Conservation (phyloP, 1,284 basidiomycete species). For the Ustilago sp. region DNA sequence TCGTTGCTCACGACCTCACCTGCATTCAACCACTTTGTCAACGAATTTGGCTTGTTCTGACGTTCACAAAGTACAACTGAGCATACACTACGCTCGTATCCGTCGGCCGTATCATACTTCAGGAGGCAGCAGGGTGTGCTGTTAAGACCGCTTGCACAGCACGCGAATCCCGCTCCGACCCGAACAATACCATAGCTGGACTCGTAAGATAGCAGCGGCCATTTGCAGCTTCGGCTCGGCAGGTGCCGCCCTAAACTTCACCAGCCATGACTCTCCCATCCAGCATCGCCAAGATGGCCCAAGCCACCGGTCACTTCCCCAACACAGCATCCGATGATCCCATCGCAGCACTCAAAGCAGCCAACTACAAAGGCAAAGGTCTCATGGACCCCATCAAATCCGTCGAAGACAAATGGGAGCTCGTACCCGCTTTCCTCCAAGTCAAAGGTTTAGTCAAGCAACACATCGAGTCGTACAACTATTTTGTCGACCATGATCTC, state of each 20-base stretch:
- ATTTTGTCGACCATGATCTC: conserved; percentile 86
- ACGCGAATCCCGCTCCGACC: neutral
- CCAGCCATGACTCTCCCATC: conserved; percentile 37
- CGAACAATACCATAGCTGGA: neutral
- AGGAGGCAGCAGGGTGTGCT: too few relatives aligned
- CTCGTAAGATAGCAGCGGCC: conserved; percentile 3
- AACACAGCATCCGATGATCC: conserved; percentile 28
- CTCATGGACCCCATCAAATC: conserved; percentile 72
- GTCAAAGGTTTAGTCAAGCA: conserved; percentile 77
- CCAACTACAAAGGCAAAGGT: conserved; percentile 68
- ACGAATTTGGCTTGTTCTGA: too few relatives aligned
- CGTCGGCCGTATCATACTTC: too few relatives aligned
- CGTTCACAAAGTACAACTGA: neutral
- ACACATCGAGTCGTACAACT: conserved; percentile 99
- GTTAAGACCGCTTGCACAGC: neutral
- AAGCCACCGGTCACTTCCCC: conserved; percentile 29
- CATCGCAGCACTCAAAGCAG: conserved; percentile 55
- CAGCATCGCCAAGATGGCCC: conserved; percentile 51
- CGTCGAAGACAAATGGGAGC: conserved; percentile 71
- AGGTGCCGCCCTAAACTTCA: conserved; percentile 8
- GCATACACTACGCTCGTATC: neutral
- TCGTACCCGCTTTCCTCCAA: conserved; percentile 68
- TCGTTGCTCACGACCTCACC: neutral
- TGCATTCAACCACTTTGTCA: too few relatives aligned
- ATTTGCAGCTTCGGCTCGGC: conserved; percentile 5